Evolutionary conservation across 2,329 filamentous ascomycete genomes (phyloP).

Genomic region (Sporothrix luriei): DNA sequence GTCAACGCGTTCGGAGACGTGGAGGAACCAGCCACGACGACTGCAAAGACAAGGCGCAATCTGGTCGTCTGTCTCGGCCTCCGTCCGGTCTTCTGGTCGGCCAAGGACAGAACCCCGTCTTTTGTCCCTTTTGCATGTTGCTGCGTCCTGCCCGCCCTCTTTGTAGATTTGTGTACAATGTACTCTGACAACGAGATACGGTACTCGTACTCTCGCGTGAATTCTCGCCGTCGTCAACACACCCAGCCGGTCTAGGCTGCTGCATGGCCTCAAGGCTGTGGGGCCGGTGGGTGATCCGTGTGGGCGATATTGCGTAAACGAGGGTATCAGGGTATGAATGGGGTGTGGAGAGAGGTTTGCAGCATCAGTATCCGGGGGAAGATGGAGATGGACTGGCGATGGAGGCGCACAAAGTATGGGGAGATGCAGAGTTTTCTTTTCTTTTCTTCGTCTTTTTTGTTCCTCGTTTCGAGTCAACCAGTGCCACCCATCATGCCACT

Average conservation of each 20-base stretch:
- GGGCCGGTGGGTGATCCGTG: neutral
- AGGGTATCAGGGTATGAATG: neutral
- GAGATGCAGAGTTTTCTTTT: conserved; percentile 16
- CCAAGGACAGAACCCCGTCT: neutral
- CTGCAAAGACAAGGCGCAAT: neutral
- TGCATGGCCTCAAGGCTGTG: conserved; percentile 1
- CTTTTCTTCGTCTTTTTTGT: neutral
- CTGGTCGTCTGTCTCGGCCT: neutral
- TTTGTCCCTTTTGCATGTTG: neutral
- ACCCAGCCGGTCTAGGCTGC: neutral
- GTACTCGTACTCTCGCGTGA: neutral
- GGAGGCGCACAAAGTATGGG: neutral
- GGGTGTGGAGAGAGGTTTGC: neutral
- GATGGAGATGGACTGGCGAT: neutral
- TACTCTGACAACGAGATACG: neutral
- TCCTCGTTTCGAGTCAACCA: neutral
- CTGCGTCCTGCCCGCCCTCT: neutral
- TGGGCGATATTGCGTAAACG: neutral
- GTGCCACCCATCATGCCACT: neutral
- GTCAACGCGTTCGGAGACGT: neutral
- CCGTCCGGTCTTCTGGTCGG: too few relatives aligned
- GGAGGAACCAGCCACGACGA: neutral
- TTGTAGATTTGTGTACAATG: neutral
- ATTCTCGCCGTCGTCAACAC: neutral
- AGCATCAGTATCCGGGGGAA: neutral